phyloP scores from a whole-genome alignment of 805 yeast genomes.

The Nakazawaea holstii region DNA sequence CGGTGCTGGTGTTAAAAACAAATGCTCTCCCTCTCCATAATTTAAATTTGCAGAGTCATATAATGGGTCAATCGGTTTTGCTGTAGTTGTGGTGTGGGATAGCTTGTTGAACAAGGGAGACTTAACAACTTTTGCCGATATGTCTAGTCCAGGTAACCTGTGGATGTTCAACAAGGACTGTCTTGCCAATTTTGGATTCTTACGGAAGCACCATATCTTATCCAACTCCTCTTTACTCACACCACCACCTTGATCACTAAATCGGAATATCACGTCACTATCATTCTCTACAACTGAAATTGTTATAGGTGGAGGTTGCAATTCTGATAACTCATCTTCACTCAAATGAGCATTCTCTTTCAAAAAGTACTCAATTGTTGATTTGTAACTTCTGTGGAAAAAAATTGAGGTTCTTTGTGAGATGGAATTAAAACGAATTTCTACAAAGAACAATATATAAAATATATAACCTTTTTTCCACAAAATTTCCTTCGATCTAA shows the following conservation, averaged over 20 bases:
- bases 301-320: slow-evolving; percentile 63
- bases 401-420: no score
- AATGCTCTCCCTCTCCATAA: slow-evolving; percentile 8
- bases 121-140: slow-evolving; percentile 17
- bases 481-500: no score
- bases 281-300: slow-evolving; percentile 67
- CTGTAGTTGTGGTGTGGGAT: background rate
- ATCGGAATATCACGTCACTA: slow-evolving; percentile 65
- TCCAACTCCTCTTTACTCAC: slow-evolving; percentile 51
- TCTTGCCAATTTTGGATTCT: slow-evolving; percentile 54
- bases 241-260: slow-evolving; percentile 92
- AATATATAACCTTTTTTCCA: no score
- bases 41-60: background rate
- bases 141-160: slow-evolving; percentile 56
- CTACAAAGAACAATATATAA: no score
- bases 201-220: slow-evolving; percentile 85
- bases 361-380: slow-evolving; percentile 54
- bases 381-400: no score
- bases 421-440: no score
- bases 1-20: slow-evolving; percentile 10
- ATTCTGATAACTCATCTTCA: slow-evolving; percentile 11
- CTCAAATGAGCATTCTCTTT: slow-evolving; percentile 16
- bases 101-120: slow-evolving; percentile 6
- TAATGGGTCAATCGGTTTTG: background rate
- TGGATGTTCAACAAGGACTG: slow-evolving; percentile 63